Percentiles rank a stretch among this genome's conserved stretches.
These are phyloP conservation scores for Kodamaea ohmeri DNA, from an alignment of 1,139 yeast genomes.

Conservation along the genomic window DNA sequence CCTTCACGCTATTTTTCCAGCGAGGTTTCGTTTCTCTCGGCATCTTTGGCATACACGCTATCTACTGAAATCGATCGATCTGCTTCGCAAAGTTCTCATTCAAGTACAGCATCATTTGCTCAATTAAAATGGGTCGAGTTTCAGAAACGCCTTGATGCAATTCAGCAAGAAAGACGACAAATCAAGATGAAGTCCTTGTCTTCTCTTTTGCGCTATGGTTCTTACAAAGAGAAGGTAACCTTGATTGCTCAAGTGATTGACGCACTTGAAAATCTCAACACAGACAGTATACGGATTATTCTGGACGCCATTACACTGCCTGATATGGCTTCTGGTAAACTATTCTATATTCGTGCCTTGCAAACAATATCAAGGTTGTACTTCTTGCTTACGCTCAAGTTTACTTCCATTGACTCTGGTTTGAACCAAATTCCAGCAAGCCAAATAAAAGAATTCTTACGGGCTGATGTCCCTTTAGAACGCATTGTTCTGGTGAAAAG, in stretches of 20 bases:
- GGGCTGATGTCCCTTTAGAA: slow-evolving; percentile 12
- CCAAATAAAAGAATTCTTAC: slow-evolving; percentile 14
- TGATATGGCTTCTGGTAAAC: slow-evolving; percentile 20
- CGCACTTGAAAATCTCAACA: slow-evolving; percentile 8
- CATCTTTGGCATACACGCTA: slow-evolving; percentile 23
- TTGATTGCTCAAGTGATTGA: slow-evolving; percentile 25
- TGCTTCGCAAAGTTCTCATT: slow-evolving; percentile 26
- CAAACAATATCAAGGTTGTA: slow-evolving; percentile 19
- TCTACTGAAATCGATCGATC: slow-evolving; percentile 28
- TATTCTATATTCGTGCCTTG: slow-evolving; percentile 18
- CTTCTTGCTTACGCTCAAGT: slow-evolving; percentile 22
- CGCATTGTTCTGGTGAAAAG: slow-evolving; percentile 13
- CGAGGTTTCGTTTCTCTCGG: slow-evolving; percentile 24
- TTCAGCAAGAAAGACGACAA: slow-evolving; percentile 10
- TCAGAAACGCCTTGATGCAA: slow-evolving; percentile 12
- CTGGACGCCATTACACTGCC: slow-evolving; percentile 8
- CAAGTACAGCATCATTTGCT: slow-evolving; percentile 22
- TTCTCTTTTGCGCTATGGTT: slow-evolving; percentile 28
- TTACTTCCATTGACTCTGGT: slow-evolving; percentile 20
- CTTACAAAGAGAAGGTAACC: slow-evolving; percentile 34
- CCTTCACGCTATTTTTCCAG: slow-evolving; percentile 18
- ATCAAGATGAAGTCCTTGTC: slow-evolving; percentile 22
- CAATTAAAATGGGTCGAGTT: slow-evolving; percentile 15
- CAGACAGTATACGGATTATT: slow-evolving; percentile 4
- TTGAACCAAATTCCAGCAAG: slow-evolving; percentile 17